Base-by-base conservation (phyloP, 2,329 filamentous ascomycete genomes). In the Alternaria ethzedia region DNA sequence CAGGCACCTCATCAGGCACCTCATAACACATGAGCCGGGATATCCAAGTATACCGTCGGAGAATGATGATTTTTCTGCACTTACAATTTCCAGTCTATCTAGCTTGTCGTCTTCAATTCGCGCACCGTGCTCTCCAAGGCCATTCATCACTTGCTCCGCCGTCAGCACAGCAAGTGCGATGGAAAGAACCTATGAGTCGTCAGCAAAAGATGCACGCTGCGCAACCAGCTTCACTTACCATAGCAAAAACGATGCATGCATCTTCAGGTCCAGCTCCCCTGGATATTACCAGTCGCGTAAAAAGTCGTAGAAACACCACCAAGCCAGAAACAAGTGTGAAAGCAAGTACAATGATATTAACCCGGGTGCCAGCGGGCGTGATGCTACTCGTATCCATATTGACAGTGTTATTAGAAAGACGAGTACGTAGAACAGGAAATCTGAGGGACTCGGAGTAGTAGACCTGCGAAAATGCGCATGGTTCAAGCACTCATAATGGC, bases 271-370 rank as follows among this genome's bases (percentile, higher is more conserved):
- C 74, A 54, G 70, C 67, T 51, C 69, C 67, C 36, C 66, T 70
- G 21, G 71, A 64, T 58, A 79, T 50, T 9, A 73, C 50, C 25
- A 75, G 44, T 9, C 75, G 65, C 11, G 75, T 78, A 51, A 78
- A 76, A 11, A 79, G 52, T 25, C 77, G 73, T 9, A 78, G 55
- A 60, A 75, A 75, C 6, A 78, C 74, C 21, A 75, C 45, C 9
- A 70, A 54, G 26, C 72, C 74, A 56, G 76, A 68, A 67, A 77
- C 54, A 28, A 78, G 69, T 7, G 76, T 78, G 46, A 79, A 78
- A 5, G 72, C 66, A 46, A 78, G 66, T 26, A 72, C 71, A 43
- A 78, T 70, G 9, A 70, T 73, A 61, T 74, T 76, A 56, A 74
- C 75, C 69, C 70, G 73, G 45, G 70, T 68, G 21, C 75, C 74